Base-by-base conservation (phyloP, 768 basidiomycete genomes). In the Boletus rubroflammeus region DNA sequence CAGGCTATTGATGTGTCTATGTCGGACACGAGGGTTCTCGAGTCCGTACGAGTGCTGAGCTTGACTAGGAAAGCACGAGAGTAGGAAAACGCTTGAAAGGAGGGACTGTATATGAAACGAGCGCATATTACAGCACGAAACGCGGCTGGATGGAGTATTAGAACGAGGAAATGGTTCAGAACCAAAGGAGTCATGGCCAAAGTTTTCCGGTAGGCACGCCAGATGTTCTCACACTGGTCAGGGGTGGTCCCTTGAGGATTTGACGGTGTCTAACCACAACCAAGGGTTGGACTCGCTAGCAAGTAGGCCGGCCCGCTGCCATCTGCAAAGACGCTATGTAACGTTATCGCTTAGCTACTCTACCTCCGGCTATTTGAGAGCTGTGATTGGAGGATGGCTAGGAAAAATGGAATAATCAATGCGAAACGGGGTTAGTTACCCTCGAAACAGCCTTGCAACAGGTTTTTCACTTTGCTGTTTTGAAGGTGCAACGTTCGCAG, bases 91-190 rank as follows among this genome's bases (percentile, higher is more conserved):
- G 31, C 40, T 47, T 48, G 54, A 50, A 67, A 65, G 35, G 67
- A 71, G 53, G 2, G 67, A 55, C 39, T 65, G 47, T 39, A 41
- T 40, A 50, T 50, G 29, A 55, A 69, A 70, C 13, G 68, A 69
- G 49, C 52, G 68, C 68, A 69, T 71, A 53, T 46, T 63, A 58
- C 41, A 48, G 52, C 55, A 56, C 57, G 29, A 45, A 47, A 38
- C 36, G 50, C 48, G 42, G 52, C 28, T 25, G 56, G 28, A 26
- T 35, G n/a, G 23, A 25, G 25, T 49, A 47, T 48, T 26, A 21
- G 32, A 42, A 29, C 17, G 39, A 39, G 29, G 34, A n/a, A 39
- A 19, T 42, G 38, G 35, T 38, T 38, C 26, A 31, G 23, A 36
- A 35, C 11, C 13, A 14, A 57, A 31, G 49, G 19, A 25, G 29